Evolutionary conservation across 306 rosid species (phyloP).

Genomic region (Castanospermum australe): DNA sequence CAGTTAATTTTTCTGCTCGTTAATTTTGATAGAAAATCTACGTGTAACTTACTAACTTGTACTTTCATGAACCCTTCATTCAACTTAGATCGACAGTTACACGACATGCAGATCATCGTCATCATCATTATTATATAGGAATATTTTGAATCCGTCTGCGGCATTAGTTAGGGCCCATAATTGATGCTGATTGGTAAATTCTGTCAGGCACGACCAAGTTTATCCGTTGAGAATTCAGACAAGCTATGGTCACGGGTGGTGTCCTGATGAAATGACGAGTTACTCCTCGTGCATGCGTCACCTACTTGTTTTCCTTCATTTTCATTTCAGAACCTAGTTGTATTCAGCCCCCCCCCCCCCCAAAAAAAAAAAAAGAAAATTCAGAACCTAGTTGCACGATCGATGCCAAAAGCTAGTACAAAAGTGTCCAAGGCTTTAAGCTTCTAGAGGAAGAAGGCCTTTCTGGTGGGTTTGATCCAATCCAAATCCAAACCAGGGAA

Average conservation of each 20-base stretch:
- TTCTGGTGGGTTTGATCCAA: neutral
- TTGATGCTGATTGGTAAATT: neutral
- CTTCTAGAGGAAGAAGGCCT: neutral
- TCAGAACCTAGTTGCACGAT: neutral
- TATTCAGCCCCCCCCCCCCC: too few species aligned
- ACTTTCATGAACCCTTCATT: neutral
- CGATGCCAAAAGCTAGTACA: neutral
- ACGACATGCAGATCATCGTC: neutral
- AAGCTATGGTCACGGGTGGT: neutral
- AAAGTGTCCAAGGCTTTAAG: neutral
- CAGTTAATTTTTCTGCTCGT: neutral
- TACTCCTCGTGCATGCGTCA: neutral
- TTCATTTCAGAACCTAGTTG: neutral
- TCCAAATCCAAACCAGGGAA: neutral
- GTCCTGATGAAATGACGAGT: neutral
- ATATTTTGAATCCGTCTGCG: neutral
- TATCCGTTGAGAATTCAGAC: constrained; percentile 24
- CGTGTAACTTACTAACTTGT: too few species aligned
- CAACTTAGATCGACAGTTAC: constrained; percentile 4
- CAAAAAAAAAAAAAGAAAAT: too few species aligned
- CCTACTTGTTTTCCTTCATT: neutral
- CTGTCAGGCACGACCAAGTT: neutral
- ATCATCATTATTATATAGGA: neutral
- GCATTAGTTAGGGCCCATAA: neutral
- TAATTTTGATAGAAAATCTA: neutral